Base-by-base conservation (phyloP, 2,329 filamentous ascomycete species). In the Pleochaeta shiraiana region DNA sequence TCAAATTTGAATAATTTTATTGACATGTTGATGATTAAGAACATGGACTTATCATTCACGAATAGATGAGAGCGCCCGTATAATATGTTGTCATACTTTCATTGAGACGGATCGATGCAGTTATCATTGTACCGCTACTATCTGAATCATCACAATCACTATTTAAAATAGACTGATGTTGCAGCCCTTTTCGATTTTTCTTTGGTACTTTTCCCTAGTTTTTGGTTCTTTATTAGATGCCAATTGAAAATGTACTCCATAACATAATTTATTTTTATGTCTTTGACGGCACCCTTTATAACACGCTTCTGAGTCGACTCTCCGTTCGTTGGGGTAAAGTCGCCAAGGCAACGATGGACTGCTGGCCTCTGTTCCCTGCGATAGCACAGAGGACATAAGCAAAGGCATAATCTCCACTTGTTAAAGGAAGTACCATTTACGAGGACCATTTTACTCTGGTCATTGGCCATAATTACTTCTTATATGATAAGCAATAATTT, bases 51-150 rank as follows among this genome's bases (percentile, higher is more conserved):
- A 31, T 57, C 24, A 12, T 28, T 28, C 24, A 57, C 21, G 24
- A 61, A 61, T 34, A 34, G 57, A 30, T 61, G 57, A 12, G 57
- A 61, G 57, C 57, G 37, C 57, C 57, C 30, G 30, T n/a, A 61
- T 61, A 28, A 61, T 61, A 61, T n/a, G 37, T 61, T 28, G 57
- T 34, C 34, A 24, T 12, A 24, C 30, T 34, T 61, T 61, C 57
- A 37, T 37, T 61, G 21, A 37, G 11, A 37, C 57, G n/a, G 57
- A 31, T 37, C 4, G 30, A 11, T n/a, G 57, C 30, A 30, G 50
- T 26, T 61, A 61, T 39, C 9, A 39, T 39, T 11, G 39, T 31
- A n/a, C 30, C 57, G 21, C 24, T 57, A 6, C 24, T 57, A 31
- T 57, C 50, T 57, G 50, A 30, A 26, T 57, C 50, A 12, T 12